Percentiles rank a stretch among this genome's conserved stretches.
These are phyloP conservation scores for Yamadazyma akitaensis DNA, from an alignment of 805 yeast species.

Conservation along the genomic window DNA sequence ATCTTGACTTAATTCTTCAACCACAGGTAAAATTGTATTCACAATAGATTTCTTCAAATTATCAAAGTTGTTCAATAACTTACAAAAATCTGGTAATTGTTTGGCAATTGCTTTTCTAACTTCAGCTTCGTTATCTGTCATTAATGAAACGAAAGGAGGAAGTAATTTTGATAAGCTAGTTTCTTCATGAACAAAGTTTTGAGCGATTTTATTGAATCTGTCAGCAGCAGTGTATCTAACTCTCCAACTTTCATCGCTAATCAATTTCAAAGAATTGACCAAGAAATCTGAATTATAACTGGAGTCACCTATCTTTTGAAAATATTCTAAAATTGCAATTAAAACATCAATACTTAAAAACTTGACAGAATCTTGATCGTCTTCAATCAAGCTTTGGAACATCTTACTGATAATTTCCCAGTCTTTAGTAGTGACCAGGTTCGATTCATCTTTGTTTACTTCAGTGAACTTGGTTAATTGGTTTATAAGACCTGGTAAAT, in stretches of 20 bases:
- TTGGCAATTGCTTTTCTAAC: slow-evolving; percentile 93
- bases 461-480: slow-evolving; percentile 43
- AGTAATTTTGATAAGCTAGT: slow-evolving; percentile 57
- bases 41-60: slow-evolving; percentile 49
- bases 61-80: slow-evolving; percentile 40
- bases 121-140: slow-evolving; percentile 94
- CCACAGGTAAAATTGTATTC: slow-evolving; percentile 74
- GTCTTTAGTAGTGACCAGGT: slow-evolving; percentile 52
- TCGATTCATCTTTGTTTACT: slow-evolving; percentile 28
- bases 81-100: slow-evolving; percentile 77
- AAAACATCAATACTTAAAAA: slow-evolving; percentile 84
- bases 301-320: slow-evolving; percentile 53
- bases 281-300: slow-evolving; percentile 63
- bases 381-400: slow-evolving; percentile 75
- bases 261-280: slow-evolving; percentile 63
- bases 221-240: slow-evolving; percentile 99
- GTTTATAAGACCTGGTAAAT: slow-evolving; percentile 72
- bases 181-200: slow-evolving; percentile 55
- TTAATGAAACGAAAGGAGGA: slow-evolving; percentile 68
- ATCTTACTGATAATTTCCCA: slow-evolving; percentile 78
- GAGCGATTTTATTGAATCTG: slow-evolving; percentile 71
- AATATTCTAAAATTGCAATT: slow-evolving; percentile 72
- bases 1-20: slow-evolving; percentile 81
- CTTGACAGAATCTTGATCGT: slow-evolving; percentile 93
- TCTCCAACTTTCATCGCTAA: slow-evolving; percentile 93